These are phyloP conservation scores for Emergomyces orientalis DNA, from an alignment of 2,329 filamentous ascomycete genomes.

Conservation along the genomic window DNA sequence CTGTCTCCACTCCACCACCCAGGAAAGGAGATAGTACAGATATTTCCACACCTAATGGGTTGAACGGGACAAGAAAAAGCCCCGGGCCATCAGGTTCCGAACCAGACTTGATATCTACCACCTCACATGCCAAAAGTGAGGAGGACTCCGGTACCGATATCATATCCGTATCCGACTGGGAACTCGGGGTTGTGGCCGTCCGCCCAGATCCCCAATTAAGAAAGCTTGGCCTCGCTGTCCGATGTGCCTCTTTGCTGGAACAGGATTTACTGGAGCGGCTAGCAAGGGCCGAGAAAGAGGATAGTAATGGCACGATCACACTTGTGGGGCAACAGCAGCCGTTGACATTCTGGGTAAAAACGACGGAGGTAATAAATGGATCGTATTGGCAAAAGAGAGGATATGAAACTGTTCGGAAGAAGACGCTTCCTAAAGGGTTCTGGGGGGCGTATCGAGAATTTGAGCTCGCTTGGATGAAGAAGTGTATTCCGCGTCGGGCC, in stretches of 20 bases:
- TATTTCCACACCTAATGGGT: background rate
- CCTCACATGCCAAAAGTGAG: background rate
- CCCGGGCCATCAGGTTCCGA: background rate
- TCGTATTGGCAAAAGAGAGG: conserved; percentile 6
- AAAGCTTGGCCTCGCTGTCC: conserved; percentile 3
- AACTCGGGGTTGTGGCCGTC: conserved; percentile 4
- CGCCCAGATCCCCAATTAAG: background rate
- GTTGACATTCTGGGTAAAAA: conserved; percentile 2
- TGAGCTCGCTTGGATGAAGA: conserved; percentile 2
- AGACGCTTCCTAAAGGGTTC: background rate
- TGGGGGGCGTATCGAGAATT: conserved; percentile 1
- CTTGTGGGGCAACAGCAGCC: background rate
- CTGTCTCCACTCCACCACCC: background rate
- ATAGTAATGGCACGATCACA: background rate
- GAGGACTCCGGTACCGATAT: background rate
- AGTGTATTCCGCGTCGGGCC: background rate
- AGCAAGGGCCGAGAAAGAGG: background rate
- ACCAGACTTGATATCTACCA: background rate
- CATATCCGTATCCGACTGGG: background rate
- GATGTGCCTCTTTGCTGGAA: conserved; percentile 2
- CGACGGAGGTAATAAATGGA: background rate
- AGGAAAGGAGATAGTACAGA: background rate
- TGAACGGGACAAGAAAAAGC: background rate
- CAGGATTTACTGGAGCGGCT: conserved; percentile 4
- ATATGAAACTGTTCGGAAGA: background rate